phyloP scores from a whole-genome alignment of 495 filamentous ascomycete species.

The Pyrenula aspistea region DNA sequence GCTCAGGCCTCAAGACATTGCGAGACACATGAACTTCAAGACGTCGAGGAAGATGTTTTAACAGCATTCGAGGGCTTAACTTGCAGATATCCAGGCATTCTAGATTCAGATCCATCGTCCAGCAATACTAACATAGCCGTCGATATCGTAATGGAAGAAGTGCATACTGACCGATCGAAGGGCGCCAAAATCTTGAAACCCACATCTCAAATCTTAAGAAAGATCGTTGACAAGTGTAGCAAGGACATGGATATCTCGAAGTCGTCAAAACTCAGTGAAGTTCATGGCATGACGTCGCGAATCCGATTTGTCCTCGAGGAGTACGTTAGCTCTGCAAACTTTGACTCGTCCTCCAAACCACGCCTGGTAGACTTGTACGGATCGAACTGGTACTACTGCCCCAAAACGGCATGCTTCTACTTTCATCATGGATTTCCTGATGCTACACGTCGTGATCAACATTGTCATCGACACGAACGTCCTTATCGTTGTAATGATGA shows the following conservation, averaged over 20 bases:
- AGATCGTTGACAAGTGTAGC: constrained; percentile 7
- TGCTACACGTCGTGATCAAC: constrained; percentile 14
- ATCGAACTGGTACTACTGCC: constrained; percentile 24
- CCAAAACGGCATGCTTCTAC: constrained; percentile 22
- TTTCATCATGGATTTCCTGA: constrained; percentile 29
- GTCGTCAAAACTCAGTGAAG: constrained; percentile 9
- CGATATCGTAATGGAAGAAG: not conserved
- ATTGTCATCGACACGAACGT: constrained; percentile 21
- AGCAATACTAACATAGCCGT: not conserved
- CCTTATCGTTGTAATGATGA: constrained; percentile 21
- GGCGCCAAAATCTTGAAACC: not conserved
- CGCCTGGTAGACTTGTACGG: constrained; percentile 15
- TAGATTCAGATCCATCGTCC: not conserved
- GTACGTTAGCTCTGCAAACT: not conserved
- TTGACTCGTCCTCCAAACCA: not conserved
- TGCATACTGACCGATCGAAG: not conserved
- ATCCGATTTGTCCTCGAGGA: constrained; percentile 5
- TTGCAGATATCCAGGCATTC: not conserved
- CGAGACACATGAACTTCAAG: not conserved
- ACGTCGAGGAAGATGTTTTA: not conserved
- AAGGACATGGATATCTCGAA: constrained; percentile 8
- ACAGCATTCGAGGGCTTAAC: not conserved
- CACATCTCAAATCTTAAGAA: not conserved
- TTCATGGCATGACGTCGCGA: constrained; percentile 6
- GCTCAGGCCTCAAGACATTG: not conserved